Base-by-base conservation (phyloP, 1,139 yeast species). In the Yamadazyma friedrichii region DNA sequence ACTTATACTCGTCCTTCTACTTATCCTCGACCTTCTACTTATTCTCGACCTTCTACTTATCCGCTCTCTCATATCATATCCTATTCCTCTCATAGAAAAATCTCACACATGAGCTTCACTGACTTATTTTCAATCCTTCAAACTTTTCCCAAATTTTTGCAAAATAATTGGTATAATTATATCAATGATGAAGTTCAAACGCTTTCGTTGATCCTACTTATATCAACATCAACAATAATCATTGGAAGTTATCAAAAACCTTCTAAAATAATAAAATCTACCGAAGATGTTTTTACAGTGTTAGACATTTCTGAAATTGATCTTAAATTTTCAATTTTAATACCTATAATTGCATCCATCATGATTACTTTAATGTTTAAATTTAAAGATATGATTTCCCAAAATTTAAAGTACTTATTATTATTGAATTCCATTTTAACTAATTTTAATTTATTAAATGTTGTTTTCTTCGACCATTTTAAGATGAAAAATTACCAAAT, bases 401-500 rank as follows among this genome's bases (percentile, higher is more conserved):
- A 6, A 9, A 29, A 4, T n/a, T 22, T 35, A 13, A 20, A 28
- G 15, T 27, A 29, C 15, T 5, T 35, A 4, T 4, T 35, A n/a
- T 10, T 28, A 6, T 8, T 28, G 4, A 10, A 13, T 10, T 29
- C 33, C 4, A 11, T 35, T 12, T 4, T 4, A 15, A 10, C 38
- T 9, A 35, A 28, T 13, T 29, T 20, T 20, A 15, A 28, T 9
- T 15, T 17, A 15, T 31, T 25, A 28, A 31, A 25, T 16, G 24
- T 22, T n/a, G 10, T 6, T 8, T 8, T 15, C 4, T 36, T 29
- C 6, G 20, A 15, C 4, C n/a, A 15, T n/a, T 29, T 29, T 15
- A 17, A 24, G 6, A 31, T 32, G 15, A 4, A 33, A 22, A 41
- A 41, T 31, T 41, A 16, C 12, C 40, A 41, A 31, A 10, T 41